Percentiles rank a stretch among this genome's conserved stretches.
Conservation (phyloP, 805 yeast genomes). For the Teunomyces cretensis region DNA sequence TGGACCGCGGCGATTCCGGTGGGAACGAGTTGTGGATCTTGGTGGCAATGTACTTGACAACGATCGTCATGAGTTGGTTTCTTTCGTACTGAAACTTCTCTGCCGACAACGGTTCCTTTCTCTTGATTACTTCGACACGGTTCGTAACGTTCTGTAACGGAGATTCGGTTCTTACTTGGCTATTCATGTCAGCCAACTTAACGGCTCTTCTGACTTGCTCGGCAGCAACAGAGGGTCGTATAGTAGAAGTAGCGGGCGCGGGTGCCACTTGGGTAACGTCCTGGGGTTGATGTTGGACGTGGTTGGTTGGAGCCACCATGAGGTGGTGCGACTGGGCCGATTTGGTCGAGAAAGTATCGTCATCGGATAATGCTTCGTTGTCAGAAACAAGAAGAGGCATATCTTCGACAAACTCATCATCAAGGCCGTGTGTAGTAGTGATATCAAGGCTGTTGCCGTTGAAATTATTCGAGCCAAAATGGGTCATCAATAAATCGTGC, state of each 20-base stretch:
- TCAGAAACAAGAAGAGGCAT: conserved; percentile 35
- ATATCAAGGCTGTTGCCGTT: conserved; percentile 8
- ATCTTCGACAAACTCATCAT: conserved; percentile 18
- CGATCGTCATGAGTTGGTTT: conserved; percentile 39
- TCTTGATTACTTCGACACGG: conserved; percentile 1
- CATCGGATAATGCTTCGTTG: conserved; percentile 28
- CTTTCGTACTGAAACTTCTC: conserved; percentile 31
- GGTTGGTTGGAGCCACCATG: neutral
- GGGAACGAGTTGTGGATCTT: conserved; percentile 46
- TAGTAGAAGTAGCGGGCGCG: neutral
- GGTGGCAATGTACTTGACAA: conserved; percentile 43
- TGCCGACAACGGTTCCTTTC: conserved; percentile 6
- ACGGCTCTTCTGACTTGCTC: conserved; percentile 22
- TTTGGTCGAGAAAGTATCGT: conserved; percentile 18
- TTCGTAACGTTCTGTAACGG: neutral
- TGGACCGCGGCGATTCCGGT: conserved; percentile 30
- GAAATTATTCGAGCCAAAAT: neutral
- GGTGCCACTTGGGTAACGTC: neutral
- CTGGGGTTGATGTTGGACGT: neutral
- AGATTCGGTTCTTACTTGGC: neutral
- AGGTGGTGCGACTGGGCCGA: conserved; percentile 1
- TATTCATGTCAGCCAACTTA: conserved; percentile 7
- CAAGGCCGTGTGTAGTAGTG: conserved; percentile 4
- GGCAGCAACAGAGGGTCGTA: conserved; percentile 15
- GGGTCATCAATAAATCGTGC: conserved; percentile 7